Base-by-base conservation (phyloP, 306 rosid species). In the Cucurbita pepo region DNA sequence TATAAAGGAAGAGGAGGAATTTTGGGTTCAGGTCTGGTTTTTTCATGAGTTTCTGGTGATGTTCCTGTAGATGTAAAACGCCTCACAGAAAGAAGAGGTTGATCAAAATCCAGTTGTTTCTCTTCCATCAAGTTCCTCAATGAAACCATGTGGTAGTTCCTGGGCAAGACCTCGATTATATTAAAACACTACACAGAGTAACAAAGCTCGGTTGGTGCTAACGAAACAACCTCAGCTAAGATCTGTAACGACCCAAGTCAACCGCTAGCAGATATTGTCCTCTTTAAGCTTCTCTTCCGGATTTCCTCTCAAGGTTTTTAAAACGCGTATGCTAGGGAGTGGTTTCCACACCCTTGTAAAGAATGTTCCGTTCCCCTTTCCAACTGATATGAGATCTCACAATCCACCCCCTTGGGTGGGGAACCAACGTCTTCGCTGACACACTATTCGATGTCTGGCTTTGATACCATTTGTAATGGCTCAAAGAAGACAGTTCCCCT, bases 31-130 rank as follows among this genome's bases (percentile, higher is more conserved):
- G 53, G 76, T 58, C 74, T 81, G 69, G 78, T 72, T 84, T 75
- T 82, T 47, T 84, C 59, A 30, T 80, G 81, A 52, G 80, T 76
- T 76, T 82, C 82, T 36, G 80, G 60, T 72, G 90, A 14, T 15
- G 58, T 78, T 19, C 44, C 72, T 56, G 84, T 61, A 16, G 90
- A 83, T 63, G 88, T 77, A 79, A 74, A 80, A 41, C 98, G 81
- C 86, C 99, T 89, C 19, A 94, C 99, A 1, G 99, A 94, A 76
- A 94, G 72, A 84, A 94, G 83, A 19, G 99, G 99, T 82, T 81
- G 96, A 70, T 83, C 82, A 51, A 94, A 81, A 79, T 94, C 85
- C 79, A 94, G 77, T 80, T 91, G 84, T 72, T 88, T 92, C 77
- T 88, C 96, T 81, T 85, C 96, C 96, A 90, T 88, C 77, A 81